These are phyloP conservation scores for Rubus idaeus DNA, from an alignment of 306 rosid genomes.

Conservation along the genomic window DNA sequence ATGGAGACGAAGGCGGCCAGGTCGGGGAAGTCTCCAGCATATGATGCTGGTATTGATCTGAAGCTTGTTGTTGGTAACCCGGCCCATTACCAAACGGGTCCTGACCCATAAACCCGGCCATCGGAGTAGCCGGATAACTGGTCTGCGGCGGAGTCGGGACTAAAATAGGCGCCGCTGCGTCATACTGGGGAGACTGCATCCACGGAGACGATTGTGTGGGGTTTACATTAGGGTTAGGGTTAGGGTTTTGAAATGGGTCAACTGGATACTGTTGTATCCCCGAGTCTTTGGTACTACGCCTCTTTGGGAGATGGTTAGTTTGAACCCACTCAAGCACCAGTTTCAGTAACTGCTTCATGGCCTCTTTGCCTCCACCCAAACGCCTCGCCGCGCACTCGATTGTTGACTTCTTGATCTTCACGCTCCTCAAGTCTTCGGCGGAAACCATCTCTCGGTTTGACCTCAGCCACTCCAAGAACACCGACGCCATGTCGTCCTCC, in stretches of 20 bases:
- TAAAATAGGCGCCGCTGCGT: conserved; percentile 18
- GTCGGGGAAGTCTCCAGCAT: conserved; percentile 55
- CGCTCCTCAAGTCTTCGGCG: conserved; percentile 81
- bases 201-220: conserved; percentile 35
- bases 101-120: conserved; percentile 50
- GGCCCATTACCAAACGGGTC: conserved; percentile 21
- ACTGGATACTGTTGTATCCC: conserved; percentile 21
- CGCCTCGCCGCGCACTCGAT: conserved; percentile 81
- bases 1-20: conserved; percentile 66
- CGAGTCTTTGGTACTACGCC: conserved; percentile 35
- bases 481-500: conserved; percentile 68
- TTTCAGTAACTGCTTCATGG: conserved; percentile 84
- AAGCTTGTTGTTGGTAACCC: not conserved
- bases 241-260: conserved; percentile 41
- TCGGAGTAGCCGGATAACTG: conserved; percentile 30
- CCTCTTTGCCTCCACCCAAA: conserved; percentile 91
- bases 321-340: conserved; percentile 96
- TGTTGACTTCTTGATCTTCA: conserved; percentile 73
- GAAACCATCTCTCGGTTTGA: conserved; percentile 75
- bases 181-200: conserved; percentile 38
- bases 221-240: conserved; percentile 36
- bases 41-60: conserved; percentile 38
- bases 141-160: conserved; percentile 26
- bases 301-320: conserved; percentile 74
- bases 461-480: conserved; percentile 90